phyloP scores from a whole-genome alignment of 805 yeast species.

The Sungouiella blattae region DNA sequence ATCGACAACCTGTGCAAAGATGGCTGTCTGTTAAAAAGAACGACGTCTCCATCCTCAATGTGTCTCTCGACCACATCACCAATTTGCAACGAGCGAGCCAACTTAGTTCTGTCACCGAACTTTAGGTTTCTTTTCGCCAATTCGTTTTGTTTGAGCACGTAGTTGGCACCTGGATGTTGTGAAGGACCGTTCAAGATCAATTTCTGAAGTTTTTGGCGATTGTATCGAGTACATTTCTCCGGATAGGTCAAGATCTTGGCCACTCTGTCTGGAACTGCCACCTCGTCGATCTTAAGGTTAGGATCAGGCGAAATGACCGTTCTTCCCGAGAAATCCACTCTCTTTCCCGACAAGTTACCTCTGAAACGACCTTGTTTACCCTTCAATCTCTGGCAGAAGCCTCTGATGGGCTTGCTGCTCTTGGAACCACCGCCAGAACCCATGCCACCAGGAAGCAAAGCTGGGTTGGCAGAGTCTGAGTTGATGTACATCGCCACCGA shows the following conservation, averaged over 20 bases:
- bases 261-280: constrained; percentile 96
- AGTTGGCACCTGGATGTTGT: constrained; percentile 95
- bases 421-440: constrained; percentile 47
- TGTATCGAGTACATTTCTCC: constrained; percentile 87
- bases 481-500: constrained; percentile 97
- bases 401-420: constrained; percentile 76
- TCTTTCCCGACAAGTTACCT: constrained; percentile 96
- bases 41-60: constrained; percentile 95
- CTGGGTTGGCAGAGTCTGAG: constrained; percentile 86
- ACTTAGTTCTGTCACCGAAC: constrained; percentile 76
- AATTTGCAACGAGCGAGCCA: constrained; percentile 71
- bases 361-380: constrained; percentile 99
- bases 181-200: constrained; percentile 82
- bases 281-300: constrained; percentile 89
- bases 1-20: constrained; percentile 93
- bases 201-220: constrained; percentile 69
- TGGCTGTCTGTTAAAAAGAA: constrained; percentile 95
- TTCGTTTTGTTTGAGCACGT: constrained; percentile 77
- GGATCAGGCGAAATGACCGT: constrained; percentile 99
- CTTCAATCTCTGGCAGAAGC: constrained; percentile 93
- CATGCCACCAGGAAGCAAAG: constrained; percentile 67
- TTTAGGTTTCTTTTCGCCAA: constrained; percentile 82
- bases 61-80: constrained; percentile 98
- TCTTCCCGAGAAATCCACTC: constrained; percentile 97
- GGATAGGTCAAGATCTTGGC: constrained; percentile 96